Percentiles rank a stretch among this genome's conserved stretches.
phyloP scores from a whole-genome alignment of 75 land plant species.

The Sequoia sempervirens region DNA sequence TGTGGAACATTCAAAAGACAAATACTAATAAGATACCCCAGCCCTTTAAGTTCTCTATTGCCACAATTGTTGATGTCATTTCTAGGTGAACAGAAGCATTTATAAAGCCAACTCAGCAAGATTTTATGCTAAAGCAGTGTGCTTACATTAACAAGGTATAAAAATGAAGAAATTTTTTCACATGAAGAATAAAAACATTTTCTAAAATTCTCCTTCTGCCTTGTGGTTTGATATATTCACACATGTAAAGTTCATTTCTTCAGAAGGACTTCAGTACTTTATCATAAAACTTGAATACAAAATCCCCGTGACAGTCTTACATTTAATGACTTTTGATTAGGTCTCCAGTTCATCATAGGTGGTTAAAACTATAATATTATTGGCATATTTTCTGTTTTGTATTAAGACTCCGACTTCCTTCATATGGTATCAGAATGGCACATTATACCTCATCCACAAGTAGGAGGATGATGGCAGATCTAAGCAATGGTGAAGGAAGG shows the following conservation, averaged over 20 bases:
- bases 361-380: no score
- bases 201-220: neutral
- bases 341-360: no score
- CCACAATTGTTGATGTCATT: neutral
- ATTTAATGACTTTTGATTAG: no score
- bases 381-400: no score
- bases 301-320: neutral
- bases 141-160: no score
- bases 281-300: neutral
- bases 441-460: no score
- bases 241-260: neutral
- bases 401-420: no score
- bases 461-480: neutral
- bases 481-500: neutral
- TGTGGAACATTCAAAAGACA: neutral
- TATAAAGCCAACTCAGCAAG: neutral
- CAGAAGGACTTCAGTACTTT: neutral
- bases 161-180: no score
- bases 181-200: neutral
- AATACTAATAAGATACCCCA: neutral
- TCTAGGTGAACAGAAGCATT: neutral
- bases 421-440: no score
- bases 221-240: neutral
- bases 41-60: neutral
- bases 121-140: neutral